Percentiles rank a stretch among this genome's conserved stretches.
phyloP scores from a whole-genome alignment of 345 rosid species.

The Populus pruinosa region DNA sequence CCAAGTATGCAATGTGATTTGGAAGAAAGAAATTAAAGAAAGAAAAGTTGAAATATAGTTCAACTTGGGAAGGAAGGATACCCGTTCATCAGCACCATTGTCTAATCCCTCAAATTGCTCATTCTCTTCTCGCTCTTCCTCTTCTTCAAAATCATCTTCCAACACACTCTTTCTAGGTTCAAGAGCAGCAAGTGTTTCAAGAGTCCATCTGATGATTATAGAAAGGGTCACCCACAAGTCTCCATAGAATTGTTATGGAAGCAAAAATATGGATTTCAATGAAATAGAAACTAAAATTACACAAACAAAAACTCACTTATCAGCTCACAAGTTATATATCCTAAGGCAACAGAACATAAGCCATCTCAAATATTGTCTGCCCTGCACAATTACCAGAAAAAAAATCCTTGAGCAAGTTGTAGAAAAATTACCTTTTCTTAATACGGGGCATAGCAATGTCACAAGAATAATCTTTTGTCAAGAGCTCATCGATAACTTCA shows the following conservation, averaged over 20 bases:
- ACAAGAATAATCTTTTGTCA: slow-evolving; percentile 82
- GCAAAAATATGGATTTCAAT: not conserved
- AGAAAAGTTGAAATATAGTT: not conserved
- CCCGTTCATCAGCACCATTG: slow-evolving; percentile 57
- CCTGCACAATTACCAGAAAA: not conserved
- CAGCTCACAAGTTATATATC: not conserved
- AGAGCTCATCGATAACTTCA: slow-evolving; percentile 79
- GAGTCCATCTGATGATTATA: slow-evolving; percentile 56
- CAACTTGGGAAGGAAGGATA: slow-evolving; percentile 7
- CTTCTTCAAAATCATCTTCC: slow-evolving; percentile 97
- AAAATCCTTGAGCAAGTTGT: not conserved
- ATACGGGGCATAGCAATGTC: slow-evolving; percentile 84
- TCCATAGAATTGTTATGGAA: not conserved
- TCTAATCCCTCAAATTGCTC: slow-evolving; percentile 59
- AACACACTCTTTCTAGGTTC: slow-evolving; percentile 86
- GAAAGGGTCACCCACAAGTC: slow-evolving; percentile 1
- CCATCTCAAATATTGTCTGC: not conserved
- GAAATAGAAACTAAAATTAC: not conserved
- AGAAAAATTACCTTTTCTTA: slow-evolving; percentile 61
- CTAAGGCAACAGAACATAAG: not conserved
- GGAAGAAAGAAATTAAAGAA: not conserved
- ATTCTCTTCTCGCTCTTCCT: slow-evolving; percentile 88
- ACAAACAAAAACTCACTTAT: not conserved
- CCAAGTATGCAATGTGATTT: too few species aligned
- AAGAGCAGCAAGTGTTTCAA: slow-evolving; percentile 61